These are phyloP conservation scores for Heliamphora exappendiculata DNA, from an alignment of 148 eudicot species.

Conservation along the genomic window DNA sequence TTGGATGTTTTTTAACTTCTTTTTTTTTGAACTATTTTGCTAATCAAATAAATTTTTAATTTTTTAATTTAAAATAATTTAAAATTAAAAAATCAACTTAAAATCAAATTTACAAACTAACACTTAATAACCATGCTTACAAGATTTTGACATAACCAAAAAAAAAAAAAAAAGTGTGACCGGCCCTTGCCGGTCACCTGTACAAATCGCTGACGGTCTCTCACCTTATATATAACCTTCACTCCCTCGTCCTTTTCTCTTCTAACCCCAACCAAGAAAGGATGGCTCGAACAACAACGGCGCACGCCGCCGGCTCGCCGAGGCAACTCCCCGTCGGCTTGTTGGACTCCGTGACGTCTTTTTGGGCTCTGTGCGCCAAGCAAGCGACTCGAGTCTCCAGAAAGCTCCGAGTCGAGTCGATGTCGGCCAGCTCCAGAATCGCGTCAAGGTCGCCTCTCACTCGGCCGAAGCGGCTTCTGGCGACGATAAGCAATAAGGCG, in stretches of 20 bases:
- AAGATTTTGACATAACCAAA: too few relatives aligned
- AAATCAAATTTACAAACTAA: too few relatives aligned
- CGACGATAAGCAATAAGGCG: constrained; percentile 24
- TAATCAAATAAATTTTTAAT: too few relatives aligned
- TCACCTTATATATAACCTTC: constrained; percentile 5
- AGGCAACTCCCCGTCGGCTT: constrained; percentile 25
- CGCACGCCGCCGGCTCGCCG: constrained; percentile 13
- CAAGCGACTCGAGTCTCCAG: constrained; percentile 28
- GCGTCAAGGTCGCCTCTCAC: constrained; percentile 12
- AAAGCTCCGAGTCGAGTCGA: constrained; percentile 21
- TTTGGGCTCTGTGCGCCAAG: constrained; percentile 31
- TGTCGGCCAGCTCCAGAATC: neutral
- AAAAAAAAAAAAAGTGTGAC: constrained; percentile 8
- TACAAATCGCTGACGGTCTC: neutral
- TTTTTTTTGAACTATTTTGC: too few relatives aligned
- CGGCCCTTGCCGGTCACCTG: constrained; percentile 17
- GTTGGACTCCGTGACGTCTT: constrained; percentile 26
- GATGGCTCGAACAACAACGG: constrained; percentile 1
- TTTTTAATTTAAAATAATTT: too few relatives aligned
- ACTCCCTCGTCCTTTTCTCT: neutral
- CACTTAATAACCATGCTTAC: too few relatives aligned
- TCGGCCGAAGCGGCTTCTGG: constrained; percentile 18
- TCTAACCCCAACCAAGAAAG: neutral
- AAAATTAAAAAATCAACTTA: too few relatives aligned
- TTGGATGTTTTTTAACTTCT: too few relatives aligned